Conservation (phyloP, 106 monocot genomes). For the Narthecium ossifragum region DNA sequence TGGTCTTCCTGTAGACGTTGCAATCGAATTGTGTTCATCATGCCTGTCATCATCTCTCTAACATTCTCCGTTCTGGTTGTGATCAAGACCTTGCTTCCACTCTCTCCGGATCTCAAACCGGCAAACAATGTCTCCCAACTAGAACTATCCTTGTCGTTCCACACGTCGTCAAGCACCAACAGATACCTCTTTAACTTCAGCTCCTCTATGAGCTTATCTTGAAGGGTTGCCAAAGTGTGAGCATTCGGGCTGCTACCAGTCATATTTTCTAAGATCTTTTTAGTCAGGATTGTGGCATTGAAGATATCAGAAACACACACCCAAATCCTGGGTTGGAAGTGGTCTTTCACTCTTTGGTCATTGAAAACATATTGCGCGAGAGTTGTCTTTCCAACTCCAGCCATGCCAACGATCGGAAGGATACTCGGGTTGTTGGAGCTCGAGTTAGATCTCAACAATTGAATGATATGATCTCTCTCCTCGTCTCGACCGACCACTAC, state of each 20-base stretch:
- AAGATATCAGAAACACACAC: too few species aligned
- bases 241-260: not conserved
- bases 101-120: slow-evolving; percentile 1
- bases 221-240: too few species aligned
- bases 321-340: not conserved
- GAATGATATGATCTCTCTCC: too few species aligned
- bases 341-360: too few species aligned
- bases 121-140: slow-evolving; percentile 9
- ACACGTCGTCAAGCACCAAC: slow-evolving; percentile 9
- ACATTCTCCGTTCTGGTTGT: slow-evolving; percentile 7
- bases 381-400: too few species aligned
- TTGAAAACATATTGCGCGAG: too few species aligned
- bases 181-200: slow-evolving; percentile 8
- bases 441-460: too few species aligned
- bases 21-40: not conserved
- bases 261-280: too few species aligned
- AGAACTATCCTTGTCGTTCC: not conserved
- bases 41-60: not conserved
- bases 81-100: slow-evolving; percentile 11
- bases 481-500: too few species aligned
- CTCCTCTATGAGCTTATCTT: not conserved
- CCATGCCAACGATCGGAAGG: too few species aligned
- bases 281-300: too few species aligned
- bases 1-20: not conserved
- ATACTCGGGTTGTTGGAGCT: too few species aligned